Base-by-base conservation (phyloP, 1,284 basidiomycete genomes). In the Ganoderma resinaceum region DNA sequence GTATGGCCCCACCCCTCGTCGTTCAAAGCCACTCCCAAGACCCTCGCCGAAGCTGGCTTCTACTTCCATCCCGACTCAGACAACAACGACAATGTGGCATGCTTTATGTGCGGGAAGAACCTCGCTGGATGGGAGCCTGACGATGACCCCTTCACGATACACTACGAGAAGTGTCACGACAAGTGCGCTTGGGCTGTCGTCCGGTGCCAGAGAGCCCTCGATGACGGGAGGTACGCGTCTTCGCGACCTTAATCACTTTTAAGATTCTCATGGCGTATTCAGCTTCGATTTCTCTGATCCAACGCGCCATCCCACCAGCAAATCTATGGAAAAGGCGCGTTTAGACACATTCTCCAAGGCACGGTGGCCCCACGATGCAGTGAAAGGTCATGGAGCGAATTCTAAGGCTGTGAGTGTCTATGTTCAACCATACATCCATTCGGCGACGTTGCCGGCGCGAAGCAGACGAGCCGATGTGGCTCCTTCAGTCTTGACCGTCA, bases 21-120 rank as follows among this genome's bases (percentile, higher is more conserved):
- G 49, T 91, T 87, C 78, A 79, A 82, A 68, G 90, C 95, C 58
- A 95, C 86, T 57, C 89, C 95, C 1, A 79, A 85, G 61, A 82
- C 85, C 4, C 87, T 96, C 33, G 91, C 95, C 1, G 87, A 91
- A 70, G 95, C 95, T 2, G 95, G 95, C 16, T 96, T 96, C 82
- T 95, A 88, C 82, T 94, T 85, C 79, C 83, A 83, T 66, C 92
- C 93, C 0, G 87, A 86, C 73, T 80, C 80, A 70, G 84, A 87
- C 14, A 86, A 90, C 69, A 82, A 81, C 35, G 93, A 94, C 79
- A 89, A 86, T 71, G 92, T 92, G 31, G 84, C 85, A 6, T 96
- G 95, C 78, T 92, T 92, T 73, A 85, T 88, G 67, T 96, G 95
- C 80, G 85, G 83, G 59, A 92, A 95, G 75, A 84, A 90, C 70